Evolutionary conservation across 2,329 filamentous ascomycete species (phyloP).

Genomic region (Fusarium floridanum): DNA sequence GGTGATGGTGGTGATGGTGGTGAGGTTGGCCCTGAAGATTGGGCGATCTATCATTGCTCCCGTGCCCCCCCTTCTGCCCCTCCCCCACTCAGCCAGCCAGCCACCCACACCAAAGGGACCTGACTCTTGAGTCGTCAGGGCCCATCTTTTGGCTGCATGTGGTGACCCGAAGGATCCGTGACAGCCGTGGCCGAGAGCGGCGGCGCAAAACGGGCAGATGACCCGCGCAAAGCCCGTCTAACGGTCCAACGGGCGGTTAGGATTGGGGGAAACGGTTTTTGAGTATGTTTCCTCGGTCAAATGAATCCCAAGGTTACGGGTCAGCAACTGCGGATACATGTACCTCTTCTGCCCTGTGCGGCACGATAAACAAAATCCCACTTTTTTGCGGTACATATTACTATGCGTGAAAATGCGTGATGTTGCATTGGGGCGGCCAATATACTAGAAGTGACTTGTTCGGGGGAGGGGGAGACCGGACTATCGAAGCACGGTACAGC

Average conservation of each 20-base stretch:
- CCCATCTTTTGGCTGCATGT: conserved; percentile 25
- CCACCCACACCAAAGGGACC: conserved; percentile 32
- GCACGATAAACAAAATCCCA: background rate
- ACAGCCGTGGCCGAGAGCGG: conserved; percentile 23
- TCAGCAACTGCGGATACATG: background rate
- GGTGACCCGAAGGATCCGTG: conserved; percentile 43
- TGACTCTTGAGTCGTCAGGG: conserved; percentile 24
- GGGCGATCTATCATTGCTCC: conserved; percentile 9
- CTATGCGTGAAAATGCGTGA: conserved; percentile 8
- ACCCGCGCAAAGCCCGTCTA: conserved; percentile 12
- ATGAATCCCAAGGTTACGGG: background rate
- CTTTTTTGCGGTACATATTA: conserved; percentile 1
- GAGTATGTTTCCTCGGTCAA: background rate
- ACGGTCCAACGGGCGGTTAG: conserved; percentile 4
- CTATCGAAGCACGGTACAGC: conserved; percentile 1
- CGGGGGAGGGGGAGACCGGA: conserved; percentile 10
- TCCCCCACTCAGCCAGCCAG: conserved; percentile 17
- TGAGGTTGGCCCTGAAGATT: background rate
- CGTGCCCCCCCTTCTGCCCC: background rate
- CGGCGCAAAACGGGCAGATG: conserved; percentile 23
- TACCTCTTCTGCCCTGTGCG: background rate
- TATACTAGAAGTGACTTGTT: conserved; percentile 25
- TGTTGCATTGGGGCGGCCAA: conserved; percentile 25
- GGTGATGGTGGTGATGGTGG: conserved; percentile 16
- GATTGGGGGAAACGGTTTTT: background rate